A percentile compares a stretch with the other conserved stretches of the same genome.
Conservation (phyloP, 2,329 filamentous ascomycete species). For the Torrubiella hemipterigena region DNA sequence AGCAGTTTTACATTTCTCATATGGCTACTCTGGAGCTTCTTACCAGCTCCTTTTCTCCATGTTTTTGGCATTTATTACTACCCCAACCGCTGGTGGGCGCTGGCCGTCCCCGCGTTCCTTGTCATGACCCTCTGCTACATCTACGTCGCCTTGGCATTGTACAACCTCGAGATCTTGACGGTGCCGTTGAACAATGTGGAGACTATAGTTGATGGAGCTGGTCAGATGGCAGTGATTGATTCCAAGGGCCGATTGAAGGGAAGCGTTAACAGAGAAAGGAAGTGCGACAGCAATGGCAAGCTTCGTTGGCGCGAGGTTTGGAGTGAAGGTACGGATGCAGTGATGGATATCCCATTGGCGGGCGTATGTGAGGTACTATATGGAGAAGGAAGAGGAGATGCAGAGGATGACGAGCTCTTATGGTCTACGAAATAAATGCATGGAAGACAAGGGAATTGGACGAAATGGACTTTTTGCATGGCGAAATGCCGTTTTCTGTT, state of each 20-base stretch:
- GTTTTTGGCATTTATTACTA: conserved; percentile 94
- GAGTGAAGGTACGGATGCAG: conserved; percentile 89
- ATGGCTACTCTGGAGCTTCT: conserved; percentile 72
- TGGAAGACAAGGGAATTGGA: no score
- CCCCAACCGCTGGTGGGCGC: conserved; percentile 93
- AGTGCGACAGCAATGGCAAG: conserved; percentile 21
- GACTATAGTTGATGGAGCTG: conserved; percentile 84
- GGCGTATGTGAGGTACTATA: conserved; percentile 94
- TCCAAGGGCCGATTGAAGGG: conserved; percentile 43
- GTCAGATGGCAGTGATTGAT: conserved; percentile 75
- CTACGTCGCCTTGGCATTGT: conserved; percentile 81
- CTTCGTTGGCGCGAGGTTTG: conserved; percentile 72
- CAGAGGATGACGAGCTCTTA: no score
- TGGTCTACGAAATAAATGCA: no score
- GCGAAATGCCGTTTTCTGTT: no score
- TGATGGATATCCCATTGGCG: conserved; percentile 91
- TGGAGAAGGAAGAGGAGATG: conserved; percentile 42
- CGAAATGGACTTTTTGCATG: no score
- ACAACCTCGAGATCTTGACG: conserved; percentile 84
- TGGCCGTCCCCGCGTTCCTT: conserved; percentile 82
- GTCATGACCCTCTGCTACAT: conserved; percentile 86
- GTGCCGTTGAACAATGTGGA: conserved; percentile 68
- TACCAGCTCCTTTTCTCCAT: conserved; percentile 84
- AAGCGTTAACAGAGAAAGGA: conserved; percentile 21
- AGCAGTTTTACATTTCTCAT: conserved; percentile 69